Percentiles rank a stretch among this genome's conserved stretches.
Conservation (phyloP, 106 monocot species). For the Ottelia alismoides region DNA sequence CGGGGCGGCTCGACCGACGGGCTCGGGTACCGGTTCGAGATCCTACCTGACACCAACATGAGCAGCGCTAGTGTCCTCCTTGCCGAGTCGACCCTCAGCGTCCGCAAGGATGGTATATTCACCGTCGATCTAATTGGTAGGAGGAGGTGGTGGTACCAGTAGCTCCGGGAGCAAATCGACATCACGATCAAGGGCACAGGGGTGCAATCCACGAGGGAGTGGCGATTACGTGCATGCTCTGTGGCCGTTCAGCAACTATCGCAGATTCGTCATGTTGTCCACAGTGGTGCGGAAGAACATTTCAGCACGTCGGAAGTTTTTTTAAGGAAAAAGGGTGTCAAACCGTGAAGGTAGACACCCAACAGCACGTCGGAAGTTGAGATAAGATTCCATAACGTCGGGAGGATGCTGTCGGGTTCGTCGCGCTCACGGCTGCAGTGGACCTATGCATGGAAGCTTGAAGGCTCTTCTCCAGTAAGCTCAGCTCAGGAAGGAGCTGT, state of each 20-base stretch:
- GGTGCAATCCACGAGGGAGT: conserved; percentile 60
- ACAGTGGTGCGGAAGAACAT: conserved; percentile 61
- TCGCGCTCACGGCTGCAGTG: conserved; percentile 77
- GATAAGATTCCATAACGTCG: conserved; percentile 77
- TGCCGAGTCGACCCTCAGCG: conserved; percentile 48
- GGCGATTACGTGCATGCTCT: no score
- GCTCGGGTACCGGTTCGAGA: conserved; percentile 69
- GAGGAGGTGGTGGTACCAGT: no score
- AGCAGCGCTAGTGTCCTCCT: conserved; percentile 27
- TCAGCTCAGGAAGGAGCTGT: conserved; percentile 62
- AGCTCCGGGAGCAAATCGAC: no score
- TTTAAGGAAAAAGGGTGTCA: no score
- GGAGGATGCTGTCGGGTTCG: conserved; percentile 92
- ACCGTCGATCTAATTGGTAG: conserved; percentile 72
- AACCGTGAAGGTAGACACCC: no score
- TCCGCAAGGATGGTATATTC: conserved; percentile 69
- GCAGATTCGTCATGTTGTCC: conserved; percentile 88
- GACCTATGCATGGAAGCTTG: conserved; percentile 99
- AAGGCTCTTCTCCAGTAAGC: conserved; percentile 65
- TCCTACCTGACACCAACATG: conserved; percentile 44
- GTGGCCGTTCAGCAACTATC: conserved; percentile 24
- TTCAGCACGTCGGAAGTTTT: conserved; percentile 38
- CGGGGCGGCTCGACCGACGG: conserved; percentile 59
- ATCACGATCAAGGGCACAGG: conserved; percentile 40
- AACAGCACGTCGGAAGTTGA: no score